Conservation (phyloP, 345 rosid species). For the Salix koriyanagi region DNA sequence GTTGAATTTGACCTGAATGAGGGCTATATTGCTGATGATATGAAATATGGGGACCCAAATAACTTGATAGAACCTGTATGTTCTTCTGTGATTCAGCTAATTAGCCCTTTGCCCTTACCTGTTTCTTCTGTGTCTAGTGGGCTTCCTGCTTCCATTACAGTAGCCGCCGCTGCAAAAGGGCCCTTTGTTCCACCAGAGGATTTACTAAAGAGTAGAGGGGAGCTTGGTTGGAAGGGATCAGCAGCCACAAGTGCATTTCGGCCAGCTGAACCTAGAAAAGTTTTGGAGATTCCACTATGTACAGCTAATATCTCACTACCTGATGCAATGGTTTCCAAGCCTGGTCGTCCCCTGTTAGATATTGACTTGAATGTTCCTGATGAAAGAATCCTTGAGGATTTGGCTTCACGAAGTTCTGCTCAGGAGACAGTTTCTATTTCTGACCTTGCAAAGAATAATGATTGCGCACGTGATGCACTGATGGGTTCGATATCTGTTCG, state of each 20-base stretch:
- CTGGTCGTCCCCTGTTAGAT: conserved; percentile 51
- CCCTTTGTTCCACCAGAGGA: conserved; percentile 80
- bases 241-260: conserved; percentile 98
- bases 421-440: conserved; percentile 32
- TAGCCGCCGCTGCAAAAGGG: conserved; percentile 86
- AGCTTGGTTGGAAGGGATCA: conserved; percentile 94
- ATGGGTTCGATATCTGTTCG: conserved; percentile 32
- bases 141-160: conserved; percentile 64
- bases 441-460: conserved; percentile 23
- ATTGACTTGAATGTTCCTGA: conserved; percentile 83
- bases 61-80: conserved; percentile 32
- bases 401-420: conserved; percentile 39
- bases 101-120: conserved; percentile 37
- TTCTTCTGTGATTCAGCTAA: conserved; percentile 38
- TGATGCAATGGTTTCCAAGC: conserved; percentile 42
- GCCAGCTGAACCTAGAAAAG: conserved; percentile 86
- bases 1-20: conserved; percentile 83
- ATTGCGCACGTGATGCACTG: conserved; percentile 25
- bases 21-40: conserved; percentile 62
- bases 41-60: conserved; percentile 36
- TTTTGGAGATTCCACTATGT: conserved; percentile 37
- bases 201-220: conserved; percentile 55
- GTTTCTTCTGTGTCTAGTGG: conserved; percentile 43
- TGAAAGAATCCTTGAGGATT: conserved; percentile 74
- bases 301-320: conserved; percentile 21